Evolutionary conservation across 192 early-diverging fungal species (phyloP).

Genomic region (Backusella psychrophila): DNA sequence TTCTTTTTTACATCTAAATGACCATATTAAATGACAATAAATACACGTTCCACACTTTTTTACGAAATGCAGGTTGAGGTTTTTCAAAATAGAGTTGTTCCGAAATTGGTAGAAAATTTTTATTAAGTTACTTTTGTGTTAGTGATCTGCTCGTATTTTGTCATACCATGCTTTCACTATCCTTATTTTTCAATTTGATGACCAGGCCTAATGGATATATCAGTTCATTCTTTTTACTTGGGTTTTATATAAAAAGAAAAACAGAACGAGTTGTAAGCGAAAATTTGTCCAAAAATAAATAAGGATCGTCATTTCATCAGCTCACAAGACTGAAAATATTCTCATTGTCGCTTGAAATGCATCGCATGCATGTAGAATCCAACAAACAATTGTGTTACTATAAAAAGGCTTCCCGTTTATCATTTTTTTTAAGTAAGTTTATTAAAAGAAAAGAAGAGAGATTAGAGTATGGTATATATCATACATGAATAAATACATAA

Average conservation of each 20-base stretch:
- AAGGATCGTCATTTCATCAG: background rate
- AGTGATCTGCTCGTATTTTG: background rate
- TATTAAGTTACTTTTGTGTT: background rate
- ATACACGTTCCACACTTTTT: background rate
- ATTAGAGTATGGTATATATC: background rate
- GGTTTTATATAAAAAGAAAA: background rate
- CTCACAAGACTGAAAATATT: background rate
- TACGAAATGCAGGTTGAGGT: background rate
- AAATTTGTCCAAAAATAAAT: background rate
- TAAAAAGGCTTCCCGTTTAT: background rate
- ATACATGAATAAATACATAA: slow-evolving; percentile 5
- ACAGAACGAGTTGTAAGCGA: background rate
- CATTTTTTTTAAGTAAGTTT: background rate
- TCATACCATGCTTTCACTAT: background rate
- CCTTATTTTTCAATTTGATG: background rate
- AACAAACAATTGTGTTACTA: background rate
- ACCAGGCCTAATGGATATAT: background rate
- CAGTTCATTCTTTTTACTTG: background rate
- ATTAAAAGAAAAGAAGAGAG: background rate
- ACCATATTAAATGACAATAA: background rate
- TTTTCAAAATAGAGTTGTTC: background rate
- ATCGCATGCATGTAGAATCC: background rate
- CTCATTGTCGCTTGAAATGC: background rate
- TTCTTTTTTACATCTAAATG: background rate
- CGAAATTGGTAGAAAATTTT: background rate